phyloP scores from a whole-genome alignment of 2,329 filamentous ascomycete genomes.

The Ceratocystis albifundus region DNA sequence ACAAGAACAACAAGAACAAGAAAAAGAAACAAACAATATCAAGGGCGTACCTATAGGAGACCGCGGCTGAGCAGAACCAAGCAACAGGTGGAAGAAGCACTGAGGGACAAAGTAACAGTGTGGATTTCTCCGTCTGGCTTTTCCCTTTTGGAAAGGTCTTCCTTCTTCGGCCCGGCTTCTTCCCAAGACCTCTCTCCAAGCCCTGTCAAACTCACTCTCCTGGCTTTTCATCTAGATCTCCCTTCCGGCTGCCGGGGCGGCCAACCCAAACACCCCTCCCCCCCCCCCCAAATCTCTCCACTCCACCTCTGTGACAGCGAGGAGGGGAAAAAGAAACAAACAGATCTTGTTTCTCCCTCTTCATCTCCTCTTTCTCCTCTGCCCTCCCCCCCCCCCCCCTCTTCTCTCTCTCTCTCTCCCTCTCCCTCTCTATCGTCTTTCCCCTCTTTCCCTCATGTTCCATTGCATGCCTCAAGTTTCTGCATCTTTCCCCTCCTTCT shows the following conservation, averaged over 20 bases:
- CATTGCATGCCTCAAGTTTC: background rate
- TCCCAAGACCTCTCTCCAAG: background rate
- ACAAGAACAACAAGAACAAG: background rate
- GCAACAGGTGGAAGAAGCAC: background rate
- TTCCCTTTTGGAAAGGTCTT: constrained; percentile 2
- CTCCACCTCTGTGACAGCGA: background rate
- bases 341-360: background rate
- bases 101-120: background rate
- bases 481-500: background rate
- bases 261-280: background rate
- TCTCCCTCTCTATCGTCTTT: no score
- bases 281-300: background rate
- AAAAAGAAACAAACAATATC: background rate
- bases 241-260: background rate
- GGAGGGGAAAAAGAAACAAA: background rate
- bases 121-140: background rate
- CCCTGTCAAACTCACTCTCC: background rate
- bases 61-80: background rate
- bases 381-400: background rate
- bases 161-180: constrained; percentile 6
- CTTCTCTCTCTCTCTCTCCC: no score
- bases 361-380: background rate
- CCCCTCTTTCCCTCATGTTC: background rate
- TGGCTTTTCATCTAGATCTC: background rate
- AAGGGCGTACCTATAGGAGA: constrained; percentile 1